Conservation (phyloP, 495 filamentous ascomycete species). For the Neurospora tetraspora region DNA sequence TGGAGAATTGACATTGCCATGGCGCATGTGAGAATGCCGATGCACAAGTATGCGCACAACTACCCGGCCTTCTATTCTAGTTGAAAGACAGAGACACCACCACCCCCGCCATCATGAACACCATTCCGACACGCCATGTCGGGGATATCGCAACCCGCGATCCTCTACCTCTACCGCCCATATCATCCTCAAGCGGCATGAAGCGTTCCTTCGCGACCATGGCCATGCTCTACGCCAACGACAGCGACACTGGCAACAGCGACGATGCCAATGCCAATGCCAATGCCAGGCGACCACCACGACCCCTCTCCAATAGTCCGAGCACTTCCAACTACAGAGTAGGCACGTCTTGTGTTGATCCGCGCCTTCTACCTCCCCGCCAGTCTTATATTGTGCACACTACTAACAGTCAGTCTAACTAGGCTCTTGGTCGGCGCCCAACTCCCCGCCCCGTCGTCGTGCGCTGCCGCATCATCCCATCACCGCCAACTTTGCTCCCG, state of each 20-base stretch:
- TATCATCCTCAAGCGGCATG: slow-evolving; percentile 11
- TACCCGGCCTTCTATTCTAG: too few species aligned
- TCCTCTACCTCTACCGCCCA: neutral
- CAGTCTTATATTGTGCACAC: neutral
- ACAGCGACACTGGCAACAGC: neutral
- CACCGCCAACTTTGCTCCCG: slow-evolving; percentile 33
- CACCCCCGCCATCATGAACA: neutral
- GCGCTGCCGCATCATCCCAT: neutral
- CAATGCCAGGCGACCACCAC: neutral
- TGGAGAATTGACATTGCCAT: neutral
- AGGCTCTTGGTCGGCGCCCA: slow-evolving; percentile 6
- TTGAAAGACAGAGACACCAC: neutral
- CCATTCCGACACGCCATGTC: neutral
- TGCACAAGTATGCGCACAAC: neutral
- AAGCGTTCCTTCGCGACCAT: slow-evolving; percentile 19
- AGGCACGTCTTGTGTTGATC: neutral
- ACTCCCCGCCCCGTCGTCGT: slow-evolving; percentile 3
- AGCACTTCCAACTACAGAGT: neutral
- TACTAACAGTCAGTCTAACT: neutral
- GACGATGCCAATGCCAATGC: neutral
- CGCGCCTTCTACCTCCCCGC: neutral
- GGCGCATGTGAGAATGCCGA: neutral
- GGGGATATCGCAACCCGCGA: neutral
- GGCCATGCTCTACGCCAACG: slow-evolving; percentile 4
- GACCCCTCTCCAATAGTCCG: neutral